phyloP scores from a whole-genome alignment of 257 asterid species.

The Striga asiatica region DNA sequence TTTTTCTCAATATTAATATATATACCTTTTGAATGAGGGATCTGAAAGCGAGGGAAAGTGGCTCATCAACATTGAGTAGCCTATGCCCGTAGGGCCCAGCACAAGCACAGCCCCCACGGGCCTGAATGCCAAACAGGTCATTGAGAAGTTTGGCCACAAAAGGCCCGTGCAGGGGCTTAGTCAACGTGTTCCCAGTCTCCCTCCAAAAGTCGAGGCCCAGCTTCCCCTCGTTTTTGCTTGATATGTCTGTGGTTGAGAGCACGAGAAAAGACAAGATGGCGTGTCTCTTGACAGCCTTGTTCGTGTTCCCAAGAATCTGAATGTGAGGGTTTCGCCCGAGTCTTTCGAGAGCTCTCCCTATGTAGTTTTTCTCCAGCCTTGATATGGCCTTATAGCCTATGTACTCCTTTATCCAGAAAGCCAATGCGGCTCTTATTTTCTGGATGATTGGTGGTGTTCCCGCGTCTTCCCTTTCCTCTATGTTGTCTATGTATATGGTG shows the following conservation, averaged over 20 bases:
- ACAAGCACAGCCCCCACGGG: conserved; percentile 79
- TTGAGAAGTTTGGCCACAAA: conserved; percentile 63
- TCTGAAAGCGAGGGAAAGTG: conserved; percentile 31
- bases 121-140: conserved; percentile 67
- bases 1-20: no score
- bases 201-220: conserved; percentile 22
- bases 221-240: neutral
- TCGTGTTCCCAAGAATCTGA: conserved; percentile 37
- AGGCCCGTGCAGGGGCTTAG: conserved; percentile 50
- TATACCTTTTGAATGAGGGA: conserved; percentile 38
- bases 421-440: conserved; percentile 53
- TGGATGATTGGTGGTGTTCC: conserved; percentile 63
- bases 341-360: conserved; percentile 30
- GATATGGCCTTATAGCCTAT: conserved; percentile 33
- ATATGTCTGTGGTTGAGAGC: conserved; percentile 20
- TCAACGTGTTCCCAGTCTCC: conserved; percentile 16
- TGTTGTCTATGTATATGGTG: conserved; percentile 37
- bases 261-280: conserved; percentile 51
- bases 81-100: conserved; percentile 67
- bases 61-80: conserved; percentile 32
- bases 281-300: conserved; percentile 34
- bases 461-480: conserved; percentile 73
- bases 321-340: conserved; percentile 32
- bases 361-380: conserved; percentile 25
- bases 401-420: conserved; percentile 57